These are phyloP conservation scores for Ustilago lituana DNA, from an alignment of 1,284 basidiomycete species.

Conservation along the genomic window DNA sequence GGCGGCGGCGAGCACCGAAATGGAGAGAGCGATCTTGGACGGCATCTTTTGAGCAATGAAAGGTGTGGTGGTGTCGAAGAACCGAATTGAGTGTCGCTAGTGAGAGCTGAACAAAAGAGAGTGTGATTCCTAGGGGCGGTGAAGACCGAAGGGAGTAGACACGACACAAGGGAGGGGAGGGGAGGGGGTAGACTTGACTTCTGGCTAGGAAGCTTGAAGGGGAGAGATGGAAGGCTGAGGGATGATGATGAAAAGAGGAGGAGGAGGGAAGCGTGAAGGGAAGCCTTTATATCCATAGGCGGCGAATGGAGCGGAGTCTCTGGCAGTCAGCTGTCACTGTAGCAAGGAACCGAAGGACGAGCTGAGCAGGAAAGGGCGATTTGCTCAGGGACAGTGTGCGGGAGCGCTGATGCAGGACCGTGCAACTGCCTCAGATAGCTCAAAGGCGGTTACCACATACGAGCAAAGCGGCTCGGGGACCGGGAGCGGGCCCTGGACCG, in stretches of 20 bases:
- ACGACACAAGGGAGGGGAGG: conserved; percentile 9
- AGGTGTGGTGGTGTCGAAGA: conserved; percentile 1
- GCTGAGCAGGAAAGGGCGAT: neutral
- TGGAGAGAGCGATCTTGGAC: conserved; percentile 48
- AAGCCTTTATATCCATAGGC: conserved; percentile 29
- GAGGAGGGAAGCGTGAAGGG: conserved; percentile 17
- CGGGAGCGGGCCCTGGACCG: neutral
- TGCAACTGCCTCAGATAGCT: neutral
- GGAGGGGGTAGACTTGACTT: conserved; percentile 13
- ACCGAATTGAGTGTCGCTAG: neutral
- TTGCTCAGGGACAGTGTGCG: neutral
- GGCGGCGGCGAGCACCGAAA: conserved; percentile 36
- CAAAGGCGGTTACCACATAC: conserved; percentile 1
- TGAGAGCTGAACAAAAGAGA: conserved; percentile 17
- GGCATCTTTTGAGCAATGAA: conserved; percentile 25
- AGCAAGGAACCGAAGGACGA: conserved; percentile 1
- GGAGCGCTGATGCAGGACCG: neutral
- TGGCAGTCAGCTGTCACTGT: conserved; percentile 18
- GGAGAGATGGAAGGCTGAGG: conserved; percentile 16
- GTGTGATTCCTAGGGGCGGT: conserved; percentile 19
- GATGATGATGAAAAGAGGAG: conserved; percentile 35
- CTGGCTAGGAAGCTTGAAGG: conserved; percentile 33
- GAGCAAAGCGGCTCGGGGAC: conserved; percentile 4
- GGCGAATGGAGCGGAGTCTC: conserved; percentile 21
- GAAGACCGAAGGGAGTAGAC: conserved; percentile 31